These are phyloP conservation scores for Phytophthora ramorum DNA, from an alignment of 352 stramenopile species.

Conservation along the genomic window DNA sequence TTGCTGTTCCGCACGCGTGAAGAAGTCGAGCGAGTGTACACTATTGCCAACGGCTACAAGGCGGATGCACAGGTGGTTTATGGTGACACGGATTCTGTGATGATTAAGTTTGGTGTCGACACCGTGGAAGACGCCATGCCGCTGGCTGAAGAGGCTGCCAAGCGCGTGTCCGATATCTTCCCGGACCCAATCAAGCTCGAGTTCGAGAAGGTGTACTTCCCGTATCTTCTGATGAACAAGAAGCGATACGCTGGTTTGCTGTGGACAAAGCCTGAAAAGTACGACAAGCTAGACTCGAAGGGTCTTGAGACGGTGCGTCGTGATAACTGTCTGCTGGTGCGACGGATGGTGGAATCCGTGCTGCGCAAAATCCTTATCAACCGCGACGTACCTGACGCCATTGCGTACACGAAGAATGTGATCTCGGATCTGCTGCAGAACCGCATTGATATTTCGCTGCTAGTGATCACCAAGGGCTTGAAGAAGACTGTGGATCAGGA, in stretches of 20 bases:
- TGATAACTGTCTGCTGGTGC: slow-evolving; percentile 99
- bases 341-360: slow-evolving; percentile 97
- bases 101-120: slow-evolving; percentile 99
- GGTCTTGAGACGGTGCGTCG: slow-evolving; percentile 99
- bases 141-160: slow-evolving; percentile 96
- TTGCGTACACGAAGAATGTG: slow-evolving; percentile 97
- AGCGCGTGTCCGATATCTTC: slow-evolving; percentile 97
- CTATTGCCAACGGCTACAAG: slow-evolving; percentile 92
- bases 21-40: slow-evolving; percentile 97
- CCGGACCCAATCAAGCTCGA: slow-evolving; percentile 97
- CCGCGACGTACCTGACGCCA: slow-evolving; percentile 94
- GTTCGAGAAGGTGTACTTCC: slow-evolving; percentile 99
- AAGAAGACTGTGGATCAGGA: slow-evolving; percentile 98
- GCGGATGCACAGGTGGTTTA: slow-evolving; percentile 98
- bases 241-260: slow-evolving; percentile 93
- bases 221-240: slow-evolving; percentile 99
- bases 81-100: slow-evolving; percentile 99
- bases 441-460: slow-evolving; percentile 99
- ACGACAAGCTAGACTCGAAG: slow-evolving; percentile 99
- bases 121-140: slow-evolving; percentile 98
- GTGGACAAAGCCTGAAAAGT: slow-evolving; percentile 94
- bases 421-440: slow-evolving; percentile 99
- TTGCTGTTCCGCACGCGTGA: slow-evolving; percentile 97
- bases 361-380: slow-evolving; percentile 99
- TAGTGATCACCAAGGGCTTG: slow-evolving; percentile 99